Base-by-base conservation (phyloP, 306 rosid genomes). In the Astragalus membranaceus region DNA sequence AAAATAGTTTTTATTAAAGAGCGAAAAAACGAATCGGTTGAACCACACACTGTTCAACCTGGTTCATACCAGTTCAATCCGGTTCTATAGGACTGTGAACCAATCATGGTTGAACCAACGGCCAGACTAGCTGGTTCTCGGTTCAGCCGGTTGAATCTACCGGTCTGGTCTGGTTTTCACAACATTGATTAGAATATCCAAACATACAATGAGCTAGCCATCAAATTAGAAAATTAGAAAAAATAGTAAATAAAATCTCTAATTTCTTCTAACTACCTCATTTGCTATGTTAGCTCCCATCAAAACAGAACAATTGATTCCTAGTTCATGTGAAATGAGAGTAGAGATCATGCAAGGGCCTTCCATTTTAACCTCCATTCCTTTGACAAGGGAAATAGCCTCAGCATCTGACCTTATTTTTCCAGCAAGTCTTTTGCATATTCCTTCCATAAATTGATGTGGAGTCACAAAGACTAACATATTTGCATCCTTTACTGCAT, bases 281-380 rank as follows among this genome's bases (percentile, higher is more conserved):
- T 91, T 87, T 58, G 97, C 99, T 42, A 95, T 95, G 75, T 95
- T 95, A 51, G 97, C 99, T 13, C 99, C 99, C 97, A 95, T 95
- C 16, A 95, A 84, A 55, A 95, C 97, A 59, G 88, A 91, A 61
- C 97, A 95, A 84, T 85, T 89, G 75, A 89, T 79, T 43, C 88
- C 96, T 39, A 95, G n/a, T 63, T 82, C 81, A 44, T 89, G 72
- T 3, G 97, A 84, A 72, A 91, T 95, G 62, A 91, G 95, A 9
- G 78, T 78, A 42, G 99, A 95, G 76, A 95, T 95, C 99, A 95
- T 95, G 84, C 95, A 85, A 12, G 99, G 97, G 5, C 99, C 99
- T 81, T 95, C 96, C 96, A 79, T 88, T 84, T 95, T 95, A 67
- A 95, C 92, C 68, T 95, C 99, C 99, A 95, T 95, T 51, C 97